Evolutionary conservation across 805 yeast species (phyloP).

Genomic region (Saturnispora sanitii): DNA sequence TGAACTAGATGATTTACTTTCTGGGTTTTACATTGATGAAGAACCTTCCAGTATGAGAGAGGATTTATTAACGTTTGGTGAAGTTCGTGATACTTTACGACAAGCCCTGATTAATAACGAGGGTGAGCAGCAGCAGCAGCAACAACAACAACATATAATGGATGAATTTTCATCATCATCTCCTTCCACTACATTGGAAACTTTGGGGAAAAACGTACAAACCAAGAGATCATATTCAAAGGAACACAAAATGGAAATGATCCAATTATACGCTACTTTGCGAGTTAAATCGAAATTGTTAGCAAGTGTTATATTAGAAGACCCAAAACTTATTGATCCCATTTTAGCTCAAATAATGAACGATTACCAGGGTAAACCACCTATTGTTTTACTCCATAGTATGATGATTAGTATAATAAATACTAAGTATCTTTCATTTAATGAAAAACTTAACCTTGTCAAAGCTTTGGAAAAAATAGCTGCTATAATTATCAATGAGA

Average conservation of each 20-base stretch:
- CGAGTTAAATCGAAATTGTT: conserved; percentile 16
- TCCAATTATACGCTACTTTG: conserved; percentile 13
- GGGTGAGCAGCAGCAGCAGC: no score
- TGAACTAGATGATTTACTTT: no score
- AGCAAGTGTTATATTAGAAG: conserved; percentile 11
- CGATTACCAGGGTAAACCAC: conserved; percentile 20
- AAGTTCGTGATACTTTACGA: conserved; percentile 10
- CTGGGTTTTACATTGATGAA: neutral
- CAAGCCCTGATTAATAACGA: no score
- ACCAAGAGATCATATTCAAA: conserved; percentile 4
- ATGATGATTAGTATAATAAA: conserved; percentile 18
- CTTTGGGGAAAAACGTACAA: no score
- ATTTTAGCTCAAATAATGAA: conserved; percentile 13
- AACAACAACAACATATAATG: no score
- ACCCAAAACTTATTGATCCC: conserved; percentile 13
- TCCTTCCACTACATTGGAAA: neutral
- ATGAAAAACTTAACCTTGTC: conserved; percentile 15
- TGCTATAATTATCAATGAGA: conserved; percentile 13
- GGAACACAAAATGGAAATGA: conserved; percentile 11
- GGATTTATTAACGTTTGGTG: conserved; percentile 10
- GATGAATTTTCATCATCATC: neutral
- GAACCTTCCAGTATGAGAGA: conserved; percentile 1
- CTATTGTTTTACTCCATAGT: conserved; percentile 20
- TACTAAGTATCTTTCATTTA: conserved; percentile 5
- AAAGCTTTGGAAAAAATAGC: conserved; percentile 19